Evolutionary conservation across 2,329 filamentous ascomycete species (phyloP).

Genomic region (Fusarium sp.): DNA sequence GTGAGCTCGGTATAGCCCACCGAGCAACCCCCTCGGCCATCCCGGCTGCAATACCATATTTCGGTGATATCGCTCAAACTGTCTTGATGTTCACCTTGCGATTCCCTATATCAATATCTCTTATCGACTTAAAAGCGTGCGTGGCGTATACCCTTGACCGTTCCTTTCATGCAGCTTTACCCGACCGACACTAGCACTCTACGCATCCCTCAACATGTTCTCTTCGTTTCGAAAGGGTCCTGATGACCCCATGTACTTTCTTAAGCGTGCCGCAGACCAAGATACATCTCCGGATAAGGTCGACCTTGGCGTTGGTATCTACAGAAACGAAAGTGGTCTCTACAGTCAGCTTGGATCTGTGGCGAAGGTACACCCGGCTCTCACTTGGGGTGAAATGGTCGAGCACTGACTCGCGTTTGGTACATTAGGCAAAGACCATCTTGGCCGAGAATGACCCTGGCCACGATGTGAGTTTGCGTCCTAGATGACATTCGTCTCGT

Average conservation of each 20-base stretch:
- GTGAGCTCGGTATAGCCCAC: background rate
- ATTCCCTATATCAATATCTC: too few species aligned
- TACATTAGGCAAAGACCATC: background rate
- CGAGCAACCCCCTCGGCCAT: background rate
- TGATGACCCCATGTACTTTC: background rate
- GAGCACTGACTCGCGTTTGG: background rate
- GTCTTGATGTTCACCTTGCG: accelerated
- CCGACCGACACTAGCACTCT: too few species aligned
- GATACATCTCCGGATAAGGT: background rate
- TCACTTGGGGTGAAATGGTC: too few species aligned
- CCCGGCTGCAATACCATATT: background rate
- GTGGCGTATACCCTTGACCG: too few species aligned
- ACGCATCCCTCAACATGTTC: background rate
- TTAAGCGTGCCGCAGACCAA: background rate
- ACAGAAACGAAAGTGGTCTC: background rate
- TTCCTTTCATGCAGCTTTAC: too few species aligned
- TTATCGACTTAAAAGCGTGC: too few species aligned
- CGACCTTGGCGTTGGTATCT: background rate
- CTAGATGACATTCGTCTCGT: background rate
- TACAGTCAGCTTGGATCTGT: background rate
- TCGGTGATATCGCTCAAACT: background rate
- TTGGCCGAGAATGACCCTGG: background rate
- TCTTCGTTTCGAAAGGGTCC: background rate
- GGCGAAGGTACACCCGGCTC: background rate
- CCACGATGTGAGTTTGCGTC: background rate